Evolutionary conservation across 2,329 filamentous ascomycete species (phyloP), one percentile per base, ranked within the genome.

Genomic region (Berkeleyomyces basicola): DNA sequence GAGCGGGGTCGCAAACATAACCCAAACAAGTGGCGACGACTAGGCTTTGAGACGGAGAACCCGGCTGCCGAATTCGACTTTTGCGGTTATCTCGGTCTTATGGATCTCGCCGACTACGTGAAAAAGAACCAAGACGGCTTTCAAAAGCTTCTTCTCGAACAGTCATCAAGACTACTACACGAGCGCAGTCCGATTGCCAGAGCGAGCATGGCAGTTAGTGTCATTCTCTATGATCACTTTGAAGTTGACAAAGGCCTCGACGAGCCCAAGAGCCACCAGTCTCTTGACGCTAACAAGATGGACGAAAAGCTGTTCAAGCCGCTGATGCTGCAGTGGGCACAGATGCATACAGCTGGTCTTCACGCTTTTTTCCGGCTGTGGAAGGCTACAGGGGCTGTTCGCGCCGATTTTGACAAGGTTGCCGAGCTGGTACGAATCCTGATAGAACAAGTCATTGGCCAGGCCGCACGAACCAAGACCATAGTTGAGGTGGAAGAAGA

Each of bases 81-180:
- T 46, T 87, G 88, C 37, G 93, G 93, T 0, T 97, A 91, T 71
- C 74, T 99, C 61, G 93, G 93, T 37, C 89, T 99, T 82, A 97
- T 99, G 91, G 93, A 99, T 72, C 74, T 99, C 69, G 89, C 90
- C 1, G 91, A 97, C 72, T 99, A 90, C 71, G 90, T 96, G 58
- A 83, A 87, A 69, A 95, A 90, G 71, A 86, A 96, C 70, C 90
- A 96, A 71, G 91, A 96, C 70, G 83, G 84, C 9, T 97, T 95
- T 68, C 91, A 96, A 71, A 96, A 95, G 74, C 78, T 95, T 68
- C 75, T 99, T 14, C 77, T 96, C 43, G 93, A 99, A 73, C 93
- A 99, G 73, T 86, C 88, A 3, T 83, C 85, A 5, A 83, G 84
- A 69, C 82, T 87, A 1, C 69, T 82, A 31, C 77, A 83, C 60